phyloP scores from a whole-genome alignment of 495 filamentous ascomycete species.

The Massariosphaeria phaeospora region DNA sequence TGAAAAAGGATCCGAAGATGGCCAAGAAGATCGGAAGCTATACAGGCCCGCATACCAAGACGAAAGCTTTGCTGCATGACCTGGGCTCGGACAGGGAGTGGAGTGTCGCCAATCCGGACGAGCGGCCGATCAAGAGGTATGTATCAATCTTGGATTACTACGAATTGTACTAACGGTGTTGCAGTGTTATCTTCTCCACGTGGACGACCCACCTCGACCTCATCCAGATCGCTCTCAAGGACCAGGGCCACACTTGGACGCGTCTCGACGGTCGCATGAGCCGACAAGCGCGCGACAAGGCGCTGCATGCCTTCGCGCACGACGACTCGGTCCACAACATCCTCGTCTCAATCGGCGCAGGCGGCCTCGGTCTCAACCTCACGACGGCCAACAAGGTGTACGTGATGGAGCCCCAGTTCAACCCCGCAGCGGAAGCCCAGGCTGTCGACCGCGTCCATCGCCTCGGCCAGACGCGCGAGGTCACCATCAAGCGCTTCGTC shows the following conservation, averaged over 20 bases:
- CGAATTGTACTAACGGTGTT: not conserved
- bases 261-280: slow-evolving; percentile 87
- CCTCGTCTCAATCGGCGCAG: slow-evolving; percentile 85
- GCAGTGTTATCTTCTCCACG: slow-evolving; percentile 80
- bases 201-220: slow-evolving; percentile 95
- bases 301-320: slow-evolving; percentile 72
- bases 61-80: slow-evolving; percentile 65
- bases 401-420: slow-evolving; percentile 97
- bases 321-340: slow-evolving; percentile 69
- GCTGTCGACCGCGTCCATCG: slow-evolving; percentile 92
- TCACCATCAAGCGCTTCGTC: slow-evolving; percentile 76
- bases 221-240: slow-evolving; percentile 76
- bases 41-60: slow-evolving; percentile 84
- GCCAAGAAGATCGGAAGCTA: slow-evolving; percentile 64
- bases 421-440: slow-evolving; percentile 90
- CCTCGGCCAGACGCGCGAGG: slow-evolving; percentile 79
- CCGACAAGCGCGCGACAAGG: slow-evolving; percentile 60
- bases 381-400: slow-evolving; percentile 81
- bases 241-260: slow-evolving; percentile 60
- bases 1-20: slow-evolving; percentile 50
- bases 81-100: slow-evolving; percentile 56
- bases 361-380: slow-evolving; percentile 87
- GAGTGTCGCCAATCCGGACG: slow-evolving; percentile 52
- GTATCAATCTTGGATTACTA: no score
- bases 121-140: slow-evolving; percentile 66